These are phyloP conservation scores for Daphne laureola DNA, from an alignment of 441 rosid species.

Conservation along the genomic window DNA sequence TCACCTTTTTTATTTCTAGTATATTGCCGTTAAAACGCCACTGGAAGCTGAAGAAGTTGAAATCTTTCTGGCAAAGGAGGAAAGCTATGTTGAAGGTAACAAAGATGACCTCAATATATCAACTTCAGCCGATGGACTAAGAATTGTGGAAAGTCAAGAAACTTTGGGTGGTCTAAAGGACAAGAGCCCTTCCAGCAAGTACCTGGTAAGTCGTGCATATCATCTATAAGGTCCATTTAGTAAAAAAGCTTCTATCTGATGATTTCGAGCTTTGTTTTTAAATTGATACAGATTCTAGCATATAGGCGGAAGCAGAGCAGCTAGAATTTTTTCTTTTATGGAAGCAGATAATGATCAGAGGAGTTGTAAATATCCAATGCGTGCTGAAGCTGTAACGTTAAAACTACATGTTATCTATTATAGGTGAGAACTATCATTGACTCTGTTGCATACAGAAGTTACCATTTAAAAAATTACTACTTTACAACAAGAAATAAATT, in stretches of 20 bases:
- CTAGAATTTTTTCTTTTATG: constrained; percentile 15
- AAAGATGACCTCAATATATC: constrained; percentile 16
- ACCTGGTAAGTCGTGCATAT: constrained; percentile 33
- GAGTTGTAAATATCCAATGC: neutral
- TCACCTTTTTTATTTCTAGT: constrained; percentile 25
- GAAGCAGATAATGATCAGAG: neutral
- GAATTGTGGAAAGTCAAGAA: constrained; percentile 38
- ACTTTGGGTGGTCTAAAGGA: constrained; percentile 35
- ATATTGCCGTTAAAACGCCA: constrained; percentile 38
- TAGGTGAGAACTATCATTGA: too few species aligned
- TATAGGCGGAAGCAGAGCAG: constrained; percentile 35
- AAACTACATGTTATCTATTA: too few species aligned
- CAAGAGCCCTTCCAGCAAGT: constrained; percentile 22
- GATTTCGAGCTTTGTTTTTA: constrained; percentile 1
- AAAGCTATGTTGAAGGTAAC: constrained; percentile 11
- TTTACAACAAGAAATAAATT: too few species aligned
- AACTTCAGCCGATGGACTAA: constrained; percentile 24
- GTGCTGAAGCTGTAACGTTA: too few species aligned
- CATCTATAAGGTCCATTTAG: neutral
- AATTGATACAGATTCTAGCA: constrained; percentile 35
- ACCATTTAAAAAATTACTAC: too few species aligned
- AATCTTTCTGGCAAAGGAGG: constrained; percentile 30
- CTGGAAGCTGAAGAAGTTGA: constrained; percentile 51
- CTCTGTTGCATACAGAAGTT: too few species aligned
- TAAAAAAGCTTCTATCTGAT: neutral